A percentile compares a stretch with the other conserved stretches of the same genome.
These are phyloP conservation scores for Coniella lustricola DNA, from an alignment of 2,329 filamentous ascomycete species.

Conservation along the genomic window DNA sequence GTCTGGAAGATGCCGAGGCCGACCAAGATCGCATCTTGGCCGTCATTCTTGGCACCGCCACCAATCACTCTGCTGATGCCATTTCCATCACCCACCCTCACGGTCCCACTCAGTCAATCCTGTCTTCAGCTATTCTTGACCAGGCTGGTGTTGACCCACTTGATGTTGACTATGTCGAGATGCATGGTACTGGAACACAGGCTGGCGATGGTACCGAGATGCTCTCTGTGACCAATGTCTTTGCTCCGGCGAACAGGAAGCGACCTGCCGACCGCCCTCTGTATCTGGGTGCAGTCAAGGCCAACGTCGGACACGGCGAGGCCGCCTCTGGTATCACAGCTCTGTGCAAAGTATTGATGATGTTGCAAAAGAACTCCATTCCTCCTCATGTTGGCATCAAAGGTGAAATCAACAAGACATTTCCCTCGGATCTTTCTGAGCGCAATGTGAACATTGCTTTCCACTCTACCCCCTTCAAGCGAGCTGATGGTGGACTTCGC, in stretches of 20 bases:
- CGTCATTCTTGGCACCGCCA: slow-evolving; percentile 66
- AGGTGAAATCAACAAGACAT: slow-evolving; percentile 51
- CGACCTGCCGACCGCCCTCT: slow-evolving; percentile 45
- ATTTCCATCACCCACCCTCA: slow-evolving; percentile 82
- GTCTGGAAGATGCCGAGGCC: slow-evolving; percentile 67
- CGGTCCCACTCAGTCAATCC: slow-evolving; percentile 63
- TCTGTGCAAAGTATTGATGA: slow-evolving; percentile 58
- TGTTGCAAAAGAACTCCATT: slow-evolving; percentile 56
- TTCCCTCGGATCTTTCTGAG: slow-evolving; percentile 49
- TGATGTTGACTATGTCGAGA: slow-evolving; percentile 77
- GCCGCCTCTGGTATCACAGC: slow-evolving; percentile 55
- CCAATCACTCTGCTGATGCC: slow-evolving; percentile 76
- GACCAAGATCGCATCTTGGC: slow-evolving; percentile 74
- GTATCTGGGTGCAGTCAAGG: slow-evolving; percentile 56
- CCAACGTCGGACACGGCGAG: slow-evolving; percentile 58
- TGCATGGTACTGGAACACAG: slow-evolving; percentile 85
- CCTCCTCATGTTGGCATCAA: slow-evolving; percentile 65
- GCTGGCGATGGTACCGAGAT: slow-evolving; percentile 80
- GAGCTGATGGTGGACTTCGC: slow-evolving; percentile 40
- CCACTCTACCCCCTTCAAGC: slow-evolving; percentile 42
- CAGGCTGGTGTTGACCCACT: slow-evolving; percentile 68
- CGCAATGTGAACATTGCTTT: slow-evolving; percentile 54
- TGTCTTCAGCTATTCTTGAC: slow-evolving; percentile 64
- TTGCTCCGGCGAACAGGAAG: slow-evolving; percentile 40
- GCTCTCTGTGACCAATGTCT: slow-evolving; percentile 59